Percentiles rank a stretch among this genome's conserved stretches.
These are phyloP conservation scores for Sphenostylis stenocarpa DNA, from an alignment of 306 rosid genomes.

Conservation along the genomic window DNA sequence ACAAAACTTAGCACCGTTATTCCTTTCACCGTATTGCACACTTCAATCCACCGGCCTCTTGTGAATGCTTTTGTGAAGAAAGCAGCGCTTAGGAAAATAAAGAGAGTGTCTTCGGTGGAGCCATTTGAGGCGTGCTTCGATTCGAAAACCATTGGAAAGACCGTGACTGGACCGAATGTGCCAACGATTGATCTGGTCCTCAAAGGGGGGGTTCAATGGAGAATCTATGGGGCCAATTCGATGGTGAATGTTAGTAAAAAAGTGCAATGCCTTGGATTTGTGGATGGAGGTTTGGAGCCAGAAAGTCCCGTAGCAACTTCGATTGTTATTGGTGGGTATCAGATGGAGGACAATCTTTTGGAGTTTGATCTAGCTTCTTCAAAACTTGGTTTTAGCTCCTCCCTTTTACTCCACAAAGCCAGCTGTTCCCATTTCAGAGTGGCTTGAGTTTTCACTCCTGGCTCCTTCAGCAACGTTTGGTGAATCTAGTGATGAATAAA, in stretches of 20 bases:
- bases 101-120: constrained; percentile 30
- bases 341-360: constrained; percentile 38
- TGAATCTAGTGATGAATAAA: background rate
- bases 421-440: constrained; percentile 31
- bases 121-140: constrained; percentile 49
- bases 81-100: constrained; percentile 30
- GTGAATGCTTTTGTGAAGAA: constrained; percentile 35
- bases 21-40: constrained; percentile 30
- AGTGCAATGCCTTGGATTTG: constrained; percentile 44
- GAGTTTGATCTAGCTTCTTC: constrained; percentile 34
- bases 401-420: constrained; percentile 28
- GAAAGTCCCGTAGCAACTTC: constrained; percentile 15
- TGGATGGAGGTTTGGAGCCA: constrained; percentile 26
- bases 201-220: constrained; percentile 26
- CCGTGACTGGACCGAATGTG: constrained; percentile 33
- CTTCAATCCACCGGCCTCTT: constrained; percentile 20
- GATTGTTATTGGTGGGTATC: constrained; percentile 32
- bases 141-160: constrained; percentile 17
- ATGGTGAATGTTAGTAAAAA: constrained; percentile 35
- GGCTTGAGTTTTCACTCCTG: background rate
- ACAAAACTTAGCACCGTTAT: constrained; percentile 34
- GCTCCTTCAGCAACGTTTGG: background rate
- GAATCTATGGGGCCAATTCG: constrained; percentile 40
- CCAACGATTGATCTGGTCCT: constrained; percentile 40
- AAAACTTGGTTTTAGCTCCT: constrained; percentile 34